These are phyloP conservation scores for Jacaranda mimosifolia DNA, from an alignment of 257 asterid genomes.

Conservation along the genomic window DNA sequence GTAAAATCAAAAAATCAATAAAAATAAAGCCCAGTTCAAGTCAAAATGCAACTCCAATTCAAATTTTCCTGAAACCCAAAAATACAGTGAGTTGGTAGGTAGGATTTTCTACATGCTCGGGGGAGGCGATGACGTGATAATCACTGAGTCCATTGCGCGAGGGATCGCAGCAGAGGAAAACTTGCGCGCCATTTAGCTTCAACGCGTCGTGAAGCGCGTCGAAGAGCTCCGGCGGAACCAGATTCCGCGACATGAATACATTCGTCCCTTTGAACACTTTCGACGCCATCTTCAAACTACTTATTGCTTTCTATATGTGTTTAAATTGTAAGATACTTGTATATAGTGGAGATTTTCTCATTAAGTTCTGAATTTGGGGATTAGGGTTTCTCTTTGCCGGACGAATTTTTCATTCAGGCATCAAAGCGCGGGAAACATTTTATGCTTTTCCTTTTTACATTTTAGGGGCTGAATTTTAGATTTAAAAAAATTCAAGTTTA, in stretches of 20 bases:
- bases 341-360: not conserved
- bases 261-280: slow-evolving; percentile 80
- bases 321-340: not conserved
- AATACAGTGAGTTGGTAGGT: not conserved
- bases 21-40: slow-evolving; percentile 7
- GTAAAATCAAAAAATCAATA: slow-evolving; percentile 20
- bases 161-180: slow-evolving; percentile 91
- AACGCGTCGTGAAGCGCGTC: slow-evolving; percentile 95
- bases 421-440: slow-evolving; percentile 24
- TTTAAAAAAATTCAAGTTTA: not conserved
- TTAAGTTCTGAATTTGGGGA: slow-evolving; percentile 29
- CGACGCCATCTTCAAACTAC: slow-evolving; percentile 49
- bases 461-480: not conserved
- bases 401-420: not conserved
- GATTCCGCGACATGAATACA: slow-evolving; percentile 80
- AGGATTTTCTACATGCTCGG: slow-evolving; percentile 64
- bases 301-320: not conserved
- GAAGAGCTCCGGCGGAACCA: slow-evolving; percentile 92
- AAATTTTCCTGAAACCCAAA: slow-evolving; percentile 9
- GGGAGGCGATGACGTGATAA: slow-evolving; percentile 86
- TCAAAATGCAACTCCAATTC: slow-evolving; percentile 24
- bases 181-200: slow-evolving; percentile 88
- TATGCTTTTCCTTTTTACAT: not conserved
- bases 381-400: slow-evolving; percentile 4
- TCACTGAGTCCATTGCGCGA: slow-evolving; percentile 76